Percentiles rank a stretch among this genome's conserved stretches.
Evolutionary conservation across 208 protist species (phyloP).

Genomic region (Leishmania major): DNA sequence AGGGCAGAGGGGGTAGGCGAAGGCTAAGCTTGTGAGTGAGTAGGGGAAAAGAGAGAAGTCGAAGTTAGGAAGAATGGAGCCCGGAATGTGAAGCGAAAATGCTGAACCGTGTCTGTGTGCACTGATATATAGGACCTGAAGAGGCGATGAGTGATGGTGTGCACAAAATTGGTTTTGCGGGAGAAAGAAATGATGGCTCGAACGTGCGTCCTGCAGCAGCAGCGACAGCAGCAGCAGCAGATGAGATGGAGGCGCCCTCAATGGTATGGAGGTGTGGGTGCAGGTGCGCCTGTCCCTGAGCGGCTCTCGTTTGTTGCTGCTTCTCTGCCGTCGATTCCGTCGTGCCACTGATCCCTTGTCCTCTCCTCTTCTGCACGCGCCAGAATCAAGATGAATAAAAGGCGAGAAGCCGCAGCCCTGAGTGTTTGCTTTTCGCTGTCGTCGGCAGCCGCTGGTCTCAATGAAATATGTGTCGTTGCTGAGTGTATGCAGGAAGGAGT

Average conservation of each 20-base stretch:
- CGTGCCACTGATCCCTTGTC: not conserved
- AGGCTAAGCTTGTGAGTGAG: not conserved
- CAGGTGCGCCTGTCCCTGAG: not conserved
- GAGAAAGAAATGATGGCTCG: not conserved
- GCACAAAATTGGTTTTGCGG: not conserved
- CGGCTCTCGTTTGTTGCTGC: not conserved
- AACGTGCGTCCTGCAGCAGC: not conserved
- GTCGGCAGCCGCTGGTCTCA: not conserved
- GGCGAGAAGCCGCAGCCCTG: not conserved
- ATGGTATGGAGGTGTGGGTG: not conserved
- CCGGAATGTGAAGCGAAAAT: not conserved
- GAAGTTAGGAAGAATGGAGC: not conserved
- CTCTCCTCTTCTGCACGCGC: not conserved
- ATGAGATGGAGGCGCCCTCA: not conserved
- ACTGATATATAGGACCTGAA: not conserved
- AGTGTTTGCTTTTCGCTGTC: not conserved
- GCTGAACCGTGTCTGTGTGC: not conserved
- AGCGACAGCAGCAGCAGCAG: not conserved
- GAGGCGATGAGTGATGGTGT: not conserved
- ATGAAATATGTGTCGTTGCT: not conserved
- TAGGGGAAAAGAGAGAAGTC: not conserved
- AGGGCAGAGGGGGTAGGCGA: not conserved
- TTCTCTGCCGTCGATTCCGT: not conserved
- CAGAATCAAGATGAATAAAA: not conserved
- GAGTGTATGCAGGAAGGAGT: not conserved